Evolutionary conservation across 1,284 basidiomycete genomes (phyloP), one percentile per base, ranked within the genome.

Genomic region (Phlebopus sp.): DNA sequence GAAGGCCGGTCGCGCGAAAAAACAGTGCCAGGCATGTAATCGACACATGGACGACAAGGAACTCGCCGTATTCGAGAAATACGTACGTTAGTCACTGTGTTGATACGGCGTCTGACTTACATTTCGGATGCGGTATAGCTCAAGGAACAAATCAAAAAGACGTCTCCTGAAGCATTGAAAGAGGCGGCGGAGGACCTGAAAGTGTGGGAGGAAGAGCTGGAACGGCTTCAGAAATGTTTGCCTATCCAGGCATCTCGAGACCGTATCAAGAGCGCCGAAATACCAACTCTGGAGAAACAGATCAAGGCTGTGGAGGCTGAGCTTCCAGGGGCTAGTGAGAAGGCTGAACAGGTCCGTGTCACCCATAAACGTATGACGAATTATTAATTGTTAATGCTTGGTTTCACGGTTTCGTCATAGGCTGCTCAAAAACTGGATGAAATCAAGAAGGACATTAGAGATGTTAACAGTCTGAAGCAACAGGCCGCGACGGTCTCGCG

Each of bases 21-120:
- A 88, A 55, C 71, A 75, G 3, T 98, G 95, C 59, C 72, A 81
- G 17, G 83, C 84, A 4, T 97, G 95, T 63, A 81, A 82, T 54
- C 81, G 94, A 5, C 72, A 72, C 23, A 73, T 97, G 60, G 71
- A 79, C 15, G 74, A 78, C 27, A 66, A 72, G 8, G 92, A 95
- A 51, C 63, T 85, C 36, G 64, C 63, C 1, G 70, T 73, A 0
- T 89, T 90, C 52, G 84, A 90, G 64, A 77, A 77, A 69, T 80
- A 80, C 53, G 90, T 90, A 47, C 31, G 80, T 50, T 2, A 29
- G 32, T 37, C 37, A 31, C 21, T 17, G 5, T 13, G 10, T 17
- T 18, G 13, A 30, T 42, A 11, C 7, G 6, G 19, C 11, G 6
- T 8, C 46, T 52, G 42, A 61, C 2, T 11, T 15, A 15, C 15